Percentiles rank a stretch among this genome's conserved stretches.
phyloP scores from a whole-genome alignment of 108 stramenopile species.

The Nitzschia sp. region DNA sequence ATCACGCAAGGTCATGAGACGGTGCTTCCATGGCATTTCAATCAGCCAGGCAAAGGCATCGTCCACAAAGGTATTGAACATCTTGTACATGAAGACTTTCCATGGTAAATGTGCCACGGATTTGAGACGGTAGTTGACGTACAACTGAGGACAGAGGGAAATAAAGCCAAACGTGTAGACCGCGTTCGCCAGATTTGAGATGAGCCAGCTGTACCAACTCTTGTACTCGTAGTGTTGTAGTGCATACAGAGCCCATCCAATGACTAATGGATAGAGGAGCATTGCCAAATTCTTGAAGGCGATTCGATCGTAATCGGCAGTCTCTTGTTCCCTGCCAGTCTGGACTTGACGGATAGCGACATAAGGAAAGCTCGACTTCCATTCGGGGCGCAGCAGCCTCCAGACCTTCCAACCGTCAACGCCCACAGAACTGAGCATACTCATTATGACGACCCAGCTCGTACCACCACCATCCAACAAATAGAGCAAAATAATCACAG shows the following conservation, averaged over 20 bases:
- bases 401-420: conserved; percentile 50
- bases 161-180: conserved; percentile 69
- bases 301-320: conserved; percentile 44
- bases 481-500: conserved; percentile 54
- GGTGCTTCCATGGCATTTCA: conserved; percentile 62
- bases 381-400: conserved; percentile 27
- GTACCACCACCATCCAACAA: conserved; percentile 50
- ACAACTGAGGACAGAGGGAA: conserved; percentile 58
- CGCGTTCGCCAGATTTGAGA: conserved; percentile 46
- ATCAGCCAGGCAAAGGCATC: conserved; percentile 65
- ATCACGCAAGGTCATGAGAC: conserved; percentile 60
- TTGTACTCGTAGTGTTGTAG: conserved; percentile 39
- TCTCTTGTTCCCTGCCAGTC: conserved; percentile 29
- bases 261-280: conserved; percentile 40
- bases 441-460: conserved; percentile 45
- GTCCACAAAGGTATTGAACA: conserved; percentile 68
- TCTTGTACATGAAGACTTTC: conserved; percentile 63
- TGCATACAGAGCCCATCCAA: conserved; percentile 46
- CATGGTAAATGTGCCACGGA: conserved; percentile 70
- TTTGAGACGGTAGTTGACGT: conserved; percentile 72
- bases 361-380: conserved; percentile 29
- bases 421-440: conserved; percentile 26
- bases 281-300: conserved; percentile 37
- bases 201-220: conserved; percentile 45
- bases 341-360: conserved; percentile 16